Base-by-base conservation (phyloP, 2,329 filamentous ascomycete genomes). In the Fusarium sp. region DNA sequence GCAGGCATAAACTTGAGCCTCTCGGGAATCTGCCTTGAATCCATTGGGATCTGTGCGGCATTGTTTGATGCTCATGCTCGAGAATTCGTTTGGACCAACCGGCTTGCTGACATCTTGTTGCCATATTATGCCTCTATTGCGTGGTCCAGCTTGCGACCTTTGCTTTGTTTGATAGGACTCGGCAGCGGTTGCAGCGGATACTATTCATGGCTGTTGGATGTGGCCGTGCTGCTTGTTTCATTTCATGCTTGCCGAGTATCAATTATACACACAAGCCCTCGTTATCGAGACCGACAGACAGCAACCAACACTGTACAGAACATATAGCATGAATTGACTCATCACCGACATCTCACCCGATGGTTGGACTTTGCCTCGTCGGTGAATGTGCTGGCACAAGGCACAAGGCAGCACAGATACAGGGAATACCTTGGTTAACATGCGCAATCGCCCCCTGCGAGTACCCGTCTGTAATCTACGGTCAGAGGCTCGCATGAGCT, bases 391-490 rank as follows among this genome's bases (percentile, higher is more conserved):
- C 40, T 68, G 64, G 57, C 44, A 64, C 41, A 28, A 35, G 26
- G 50, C 40, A 59, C 20, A 44, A 39, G 22, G 40, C n/a, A 32
- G 20, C 28, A 45, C 20, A 43, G 32, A 14, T 30, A 62, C 41
- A 48, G 32, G 45, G 44, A 51, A 55, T 13, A 54, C 56, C 62
- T 56, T 45, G 30, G 44, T 30, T 40, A 35, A 33, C 41, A 69
- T 53, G 61, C 51, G 45, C 56, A 69, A 68, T 66, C 61, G 65
- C 46, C 35, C 37, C 5, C 48, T 69, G 65, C 51, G 11, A 41
- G 22, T 53, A 33, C 15, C 65, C 47, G 35, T 59, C 22, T 64
- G 41, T 46, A 59, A 48, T 24, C 30, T 39, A 44, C 40, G 30
- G 46, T 35, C 56, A 52, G 33, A 45, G 32, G 37, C 45, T 33